Evolutionary conservation across 768 basidiomycete genomes (phyloP).

Genomic region (Psilocybe cubensis): DNA sequence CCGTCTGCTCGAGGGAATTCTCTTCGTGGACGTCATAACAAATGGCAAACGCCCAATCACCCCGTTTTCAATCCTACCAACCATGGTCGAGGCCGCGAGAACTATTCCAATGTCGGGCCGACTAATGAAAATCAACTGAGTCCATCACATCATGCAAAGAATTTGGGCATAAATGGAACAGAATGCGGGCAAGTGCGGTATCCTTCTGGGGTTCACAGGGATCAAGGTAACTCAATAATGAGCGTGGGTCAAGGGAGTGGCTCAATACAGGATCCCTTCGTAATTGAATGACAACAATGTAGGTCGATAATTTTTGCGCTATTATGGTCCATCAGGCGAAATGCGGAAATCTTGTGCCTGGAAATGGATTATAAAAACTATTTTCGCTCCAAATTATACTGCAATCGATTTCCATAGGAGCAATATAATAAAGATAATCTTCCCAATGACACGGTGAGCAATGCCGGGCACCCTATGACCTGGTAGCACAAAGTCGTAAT

Average conservation of each 20-base stretch:
- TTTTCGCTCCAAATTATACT: too few species aligned
- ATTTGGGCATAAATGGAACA: constrained; percentile 15
- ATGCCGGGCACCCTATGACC: neutral
- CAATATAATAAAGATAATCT: constrained; percentile 30
- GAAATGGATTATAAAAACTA: constrained; percentile 15
- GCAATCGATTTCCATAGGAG: too few species aligned
- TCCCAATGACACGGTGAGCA: constrained; percentile 20
- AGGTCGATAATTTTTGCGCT: neutral
- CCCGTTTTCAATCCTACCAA: constrained; percentile 13
- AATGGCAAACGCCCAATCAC: constrained; percentile 13
- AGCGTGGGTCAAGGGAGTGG: constrained; percentile 19
- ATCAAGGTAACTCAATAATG: constrained; percentile 15
- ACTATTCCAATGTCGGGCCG: constrained; percentile 14
- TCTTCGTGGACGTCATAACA: constrained; percentile 22
- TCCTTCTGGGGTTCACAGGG: constrained; percentile 7
- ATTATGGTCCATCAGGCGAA: neutral
- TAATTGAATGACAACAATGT: constrained; percentile 19
- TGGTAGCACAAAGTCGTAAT: constrained; percentile 18
- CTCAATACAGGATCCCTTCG: constrained; percentile 22
- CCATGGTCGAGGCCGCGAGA: constrained; percentile 22
- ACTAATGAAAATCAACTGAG: constrained; percentile 11
- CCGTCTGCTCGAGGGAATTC: constrained; percentile 17
- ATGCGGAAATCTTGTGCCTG: neutral
- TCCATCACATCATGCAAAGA: constrained; percentile 21
- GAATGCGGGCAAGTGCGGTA: constrained; percentile 11